These are phyloP conservation scores for Trametes meyenii DNA, from an alignment of 768 basidiomycete genomes.

Conservation along the genomic window DNA sequence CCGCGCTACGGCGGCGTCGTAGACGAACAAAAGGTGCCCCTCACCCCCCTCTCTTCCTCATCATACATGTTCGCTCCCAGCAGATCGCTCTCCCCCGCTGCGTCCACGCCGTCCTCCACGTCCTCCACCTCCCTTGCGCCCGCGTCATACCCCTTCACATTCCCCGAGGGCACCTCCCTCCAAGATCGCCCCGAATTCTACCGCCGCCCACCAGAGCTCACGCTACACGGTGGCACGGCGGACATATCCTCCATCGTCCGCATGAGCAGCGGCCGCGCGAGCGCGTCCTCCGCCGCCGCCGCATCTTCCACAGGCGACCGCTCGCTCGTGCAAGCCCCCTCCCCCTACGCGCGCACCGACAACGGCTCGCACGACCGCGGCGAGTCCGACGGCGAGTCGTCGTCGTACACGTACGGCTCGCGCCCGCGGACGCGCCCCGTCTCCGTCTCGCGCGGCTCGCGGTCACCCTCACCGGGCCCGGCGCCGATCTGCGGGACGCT, in stretches of 20 bases:
- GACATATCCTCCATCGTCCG: conserved; percentile 63
- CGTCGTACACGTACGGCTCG: conserved; percentile 37
- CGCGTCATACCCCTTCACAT: conserved; percentile 68
- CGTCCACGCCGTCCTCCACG: conserved; percentile 65
- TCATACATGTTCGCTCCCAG: conserved; percentile 66
- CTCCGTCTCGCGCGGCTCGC: conserved; percentile 43
- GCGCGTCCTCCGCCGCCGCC: conserved; percentile 49
- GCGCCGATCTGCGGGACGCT: conserved; percentile 74
- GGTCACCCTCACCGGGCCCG: conserved; percentile 49
- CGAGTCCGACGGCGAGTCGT: conserved; percentile 49
- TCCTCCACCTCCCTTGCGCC: conserved; percentile 54
- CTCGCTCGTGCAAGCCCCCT: conserved; percentile 29
- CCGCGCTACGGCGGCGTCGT: conserved; percentile 43
- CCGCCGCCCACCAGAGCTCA: conserved; percentile 67
- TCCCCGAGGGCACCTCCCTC: conserved; percentile 52
- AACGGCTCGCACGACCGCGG: conserved; percentile 45
- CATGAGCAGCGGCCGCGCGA: conserved; percentile 37
- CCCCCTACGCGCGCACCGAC: conserved; percentile 54
- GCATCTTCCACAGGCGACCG: conserved; percentile 43
- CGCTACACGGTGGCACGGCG: conserved; percentile 73
- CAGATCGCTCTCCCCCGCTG: conserved; percentile 72
- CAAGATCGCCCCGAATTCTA: conserved; percentile 68
- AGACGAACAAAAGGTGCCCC: conserved; percentile 60
- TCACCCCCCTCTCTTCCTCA: conserved; percentile 51
- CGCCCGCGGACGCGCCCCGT: conserved; percentile 39